Evolutionary conservation across 768 basidiomycete genomes (phyloP), one percentile per base, ranked within the genome.

Genomic region (Gloeostereum incarnatum): DNA sequence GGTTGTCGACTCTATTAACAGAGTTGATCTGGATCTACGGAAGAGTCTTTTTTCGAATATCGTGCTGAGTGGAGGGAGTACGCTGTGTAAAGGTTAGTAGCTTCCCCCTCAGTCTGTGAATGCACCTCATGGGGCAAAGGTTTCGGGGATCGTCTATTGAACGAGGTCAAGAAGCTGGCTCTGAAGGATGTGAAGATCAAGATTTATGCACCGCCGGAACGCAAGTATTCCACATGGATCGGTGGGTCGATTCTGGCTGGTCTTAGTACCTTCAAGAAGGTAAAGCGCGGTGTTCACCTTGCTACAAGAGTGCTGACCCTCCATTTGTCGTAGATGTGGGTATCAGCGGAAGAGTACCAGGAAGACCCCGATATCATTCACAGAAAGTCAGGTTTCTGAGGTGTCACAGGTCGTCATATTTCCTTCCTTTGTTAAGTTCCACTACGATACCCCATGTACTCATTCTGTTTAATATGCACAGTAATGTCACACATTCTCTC

Each of bases 291-390:
- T 45, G 19, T 37, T 36, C 32, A 33, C 29, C 39, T 47, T 38
- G 19, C 18, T 38, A 39, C n/a, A n/a, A n/a, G n/a, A n/a, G n/a
- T n/a, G n/a, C 21, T 36, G 16, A 47, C 41, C 35, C 42, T 42
- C 40, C 39, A 33, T 29, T 38, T 46, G 35, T 34, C 21, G 38
- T 41, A 96, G 91, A 98, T 99, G 94, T 99, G 96, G 94, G 90
- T 99, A 36, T 93, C 91, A 32, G 92, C 93, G 26, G 94, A 99
- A 61, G 96, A 98, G 62, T 98, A 97, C 56, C 91, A 96, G 61
- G 94, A 99, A 60, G 94, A 98, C 62, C 93, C 94, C 39, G 93
- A 98, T 53, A 87, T 97, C 52, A 98, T 97, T 53, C 93, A 96
- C 62, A 93, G 89, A 63, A 94, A 94, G 62, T 73, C 84, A 41